These are phyloP conservation scores for Kwoniella europaea DNA, from an alignment of 768 basidiomycete species.

Conservation along the genomic window DNA sequence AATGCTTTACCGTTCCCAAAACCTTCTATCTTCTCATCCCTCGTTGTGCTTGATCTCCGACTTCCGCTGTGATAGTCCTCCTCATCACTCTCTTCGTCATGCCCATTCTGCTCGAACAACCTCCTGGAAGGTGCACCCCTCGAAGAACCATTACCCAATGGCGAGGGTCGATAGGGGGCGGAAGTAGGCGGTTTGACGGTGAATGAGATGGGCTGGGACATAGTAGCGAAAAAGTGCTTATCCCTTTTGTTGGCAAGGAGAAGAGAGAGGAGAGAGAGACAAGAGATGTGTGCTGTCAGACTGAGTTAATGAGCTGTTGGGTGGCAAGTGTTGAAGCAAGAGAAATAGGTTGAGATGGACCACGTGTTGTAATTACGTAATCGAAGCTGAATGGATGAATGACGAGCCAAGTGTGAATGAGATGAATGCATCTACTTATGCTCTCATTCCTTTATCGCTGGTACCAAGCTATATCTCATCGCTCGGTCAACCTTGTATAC, in stretches of 20 bases:
- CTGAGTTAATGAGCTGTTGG: not conserved
- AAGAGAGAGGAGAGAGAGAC: not conserved
- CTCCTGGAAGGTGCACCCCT: conserved; percentile 40
- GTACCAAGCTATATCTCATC: no score
- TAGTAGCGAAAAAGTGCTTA: conserved; percentile 18
- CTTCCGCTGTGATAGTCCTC: conserved; percentile 58
- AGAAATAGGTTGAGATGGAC: not conserved
- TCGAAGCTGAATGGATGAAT: conserved; percentile 1
- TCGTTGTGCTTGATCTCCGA: conserved; percentile 36
- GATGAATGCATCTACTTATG: no score
- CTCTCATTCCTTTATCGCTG: no score
- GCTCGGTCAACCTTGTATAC: not conserved
- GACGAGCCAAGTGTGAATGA: conserved; percentile 2
- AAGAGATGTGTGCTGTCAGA: no score
- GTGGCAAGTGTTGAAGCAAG: conserved; percentile 15
- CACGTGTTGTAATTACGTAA: conserved; percentile 6
- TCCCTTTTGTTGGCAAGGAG: conserved; percentile 14
- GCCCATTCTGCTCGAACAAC: conserved; percentile 42
- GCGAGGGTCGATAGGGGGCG: conserved; percentile 50
- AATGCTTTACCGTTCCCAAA: conserved; percentile 76
- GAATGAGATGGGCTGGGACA: conserved; percentile 69
- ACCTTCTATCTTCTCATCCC: conserved; percentile 73
- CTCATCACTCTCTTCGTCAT: conserved; percentile 58
- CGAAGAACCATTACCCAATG: conserved; percentile 41
- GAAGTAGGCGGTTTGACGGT: conserved; percentile 77